Percentiles rank a stretch among this genome's conserved stretches.
phyloP scores from a whole-genome alignment of 371 early-diverging fungal species.

The Lichtheimia ramosa region DNA sequence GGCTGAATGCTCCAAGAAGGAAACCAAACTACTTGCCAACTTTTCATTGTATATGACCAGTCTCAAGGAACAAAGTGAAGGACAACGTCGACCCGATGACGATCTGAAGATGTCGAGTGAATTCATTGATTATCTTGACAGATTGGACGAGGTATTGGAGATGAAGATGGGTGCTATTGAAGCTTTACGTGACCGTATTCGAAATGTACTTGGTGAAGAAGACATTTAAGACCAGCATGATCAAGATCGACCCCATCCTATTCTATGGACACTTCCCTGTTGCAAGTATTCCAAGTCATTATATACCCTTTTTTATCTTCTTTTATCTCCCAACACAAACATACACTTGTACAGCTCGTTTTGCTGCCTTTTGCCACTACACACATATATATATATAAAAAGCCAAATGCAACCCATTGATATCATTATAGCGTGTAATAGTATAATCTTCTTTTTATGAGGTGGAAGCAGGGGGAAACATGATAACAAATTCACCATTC shows the following conservation, averaged over 20 bases:
- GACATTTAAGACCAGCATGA: conserved; percentile 4
- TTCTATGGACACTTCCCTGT: too few relatives aligned
- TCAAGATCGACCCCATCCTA: background rate
- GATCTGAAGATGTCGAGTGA: conserved; percentile 27
- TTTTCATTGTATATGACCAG: conserved; percentile 53
- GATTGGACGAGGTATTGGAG: conserved; percentile 55
- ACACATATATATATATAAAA: background rate
- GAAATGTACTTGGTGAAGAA: conserved; percentile 14
- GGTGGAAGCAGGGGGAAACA: background rate
- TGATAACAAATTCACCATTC: conserved; percentile 6
- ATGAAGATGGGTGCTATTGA: conserved; percentile 48
- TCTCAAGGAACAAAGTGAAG: conserved; percentile 28
- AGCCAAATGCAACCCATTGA: background rate
- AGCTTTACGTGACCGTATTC: conserved; percentile 37
- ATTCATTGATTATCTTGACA: conserved; percentile 45
- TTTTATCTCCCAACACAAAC: background rate
- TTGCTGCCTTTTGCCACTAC: background rate
- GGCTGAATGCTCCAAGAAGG: conserved; percentile 75
- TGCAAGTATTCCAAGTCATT: background rate
- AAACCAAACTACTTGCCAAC: conserved; percentile 77
- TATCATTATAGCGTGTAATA: too few relatives aligned
- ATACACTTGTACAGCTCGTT: background rate
- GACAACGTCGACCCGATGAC: conserved; percentile 22
- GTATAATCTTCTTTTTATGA: background rate
- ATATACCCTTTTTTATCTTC: background rate